phyloP scores from a whole-genome alignment of 2,329 filamentous ascomycete genomes.

The Sclerotinia subarctica region DNA sequence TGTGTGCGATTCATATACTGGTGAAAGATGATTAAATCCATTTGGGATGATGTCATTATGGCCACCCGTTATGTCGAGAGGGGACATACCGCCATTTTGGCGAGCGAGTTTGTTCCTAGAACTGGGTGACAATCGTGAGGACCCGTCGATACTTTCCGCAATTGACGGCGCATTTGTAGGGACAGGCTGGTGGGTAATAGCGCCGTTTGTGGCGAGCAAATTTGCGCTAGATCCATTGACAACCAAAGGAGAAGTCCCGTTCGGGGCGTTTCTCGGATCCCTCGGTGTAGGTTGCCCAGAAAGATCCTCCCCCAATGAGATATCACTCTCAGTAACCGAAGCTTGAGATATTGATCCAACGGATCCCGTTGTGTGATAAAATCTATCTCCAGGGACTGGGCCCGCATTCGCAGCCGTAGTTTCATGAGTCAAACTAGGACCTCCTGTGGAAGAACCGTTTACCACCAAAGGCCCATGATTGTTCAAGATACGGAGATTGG shows the following conservation, averaged over 20 bases:
- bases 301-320: slow-evolving; percentile 28
- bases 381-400: slow-evolving; percentile 31
- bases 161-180: slow-evolving; percentile 25
- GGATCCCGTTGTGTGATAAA: slow-evolving; percentile 26
- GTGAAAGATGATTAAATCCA: slow-evolving; percentile 54
- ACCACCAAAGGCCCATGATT: slow-evolving; percentile 35
- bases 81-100: slow-evolving; percentile 36
- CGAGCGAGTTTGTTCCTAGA: slow-evolving; percentile 30
- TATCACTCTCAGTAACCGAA: slow-evolving; percentile 32
- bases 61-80: slow-evolving; percentile 35
- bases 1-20: slow-evolving; percentile 70
- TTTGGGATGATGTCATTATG: slow-evolving; percentile 33
- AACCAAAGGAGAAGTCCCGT: slow-evolving; percentile 29
- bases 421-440: not conserved
- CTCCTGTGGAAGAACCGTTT: slow-evolving; percentile 31
- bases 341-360: slow-evolving; percentile 34
- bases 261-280: slow-evolving; percentile 25
- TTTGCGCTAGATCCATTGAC: slow-evolving; percentile 31
- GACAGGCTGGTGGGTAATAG: slow-evolving; percentile 18
- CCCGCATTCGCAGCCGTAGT: slow-evolving; percentile 30
- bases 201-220: slow-evolving; percentile 18
- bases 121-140: slow-evolving; percentile 33
- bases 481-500: slow-evolving; percentile 33
- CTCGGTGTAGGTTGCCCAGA: slow-evolving; percentile 34
- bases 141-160: slow-evolving; percentile 27